Evolutionary conservation across 2,329 filamentous ascomycete species (phyloP).

Genomic region (Botrytis elliptica): DNA sequence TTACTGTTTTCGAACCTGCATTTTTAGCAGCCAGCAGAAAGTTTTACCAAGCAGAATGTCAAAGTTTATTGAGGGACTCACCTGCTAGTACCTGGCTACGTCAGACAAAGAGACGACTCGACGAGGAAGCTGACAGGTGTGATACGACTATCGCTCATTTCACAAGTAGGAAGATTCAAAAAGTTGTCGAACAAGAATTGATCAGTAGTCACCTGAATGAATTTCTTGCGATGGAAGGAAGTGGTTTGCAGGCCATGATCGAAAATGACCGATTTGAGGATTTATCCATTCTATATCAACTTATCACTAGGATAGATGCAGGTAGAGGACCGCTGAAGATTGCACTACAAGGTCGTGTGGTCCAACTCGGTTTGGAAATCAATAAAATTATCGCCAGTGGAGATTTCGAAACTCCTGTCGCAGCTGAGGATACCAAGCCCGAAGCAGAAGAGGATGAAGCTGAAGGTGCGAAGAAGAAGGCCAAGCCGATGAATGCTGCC

Average conservation of each 20-base stretch:
- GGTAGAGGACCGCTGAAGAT: constrained; percentile 69
- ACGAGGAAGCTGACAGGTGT: constrained; percentile 80
- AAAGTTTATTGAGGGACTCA: constrained; percentile 69
- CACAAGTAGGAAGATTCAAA: constrained; percentile 70
- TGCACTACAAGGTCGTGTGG: constrained; percentile 70
- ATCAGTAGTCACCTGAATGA: constrained; percentile 76
- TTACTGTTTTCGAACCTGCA: constrained; percentile 75
- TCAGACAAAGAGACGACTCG: constrained; percentile 69
- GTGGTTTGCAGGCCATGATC: constrained; percentile 84
- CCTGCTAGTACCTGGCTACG: constrained; percentile 82
- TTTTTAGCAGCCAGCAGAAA: constrained; percentile 68
- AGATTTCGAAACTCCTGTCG: constrained; percentile 46
- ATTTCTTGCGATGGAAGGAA: constrained; percentile 80
- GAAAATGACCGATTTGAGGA: constrained; percentile 82
- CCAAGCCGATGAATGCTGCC: constrained; percentile 51
- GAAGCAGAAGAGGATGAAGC: constrained; percentile 41
- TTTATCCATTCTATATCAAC: constrained; percentile 74
- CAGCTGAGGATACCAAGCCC: constrained; percentile 42
- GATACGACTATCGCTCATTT: constrained; percentile 73
- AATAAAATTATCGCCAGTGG: constrained; percentile 65
- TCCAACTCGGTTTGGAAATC: constrained; percentile 78
- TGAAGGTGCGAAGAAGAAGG: constrained; percentile 48
- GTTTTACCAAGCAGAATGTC: constrained; percentile 78
- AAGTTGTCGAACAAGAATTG: constrained; percentile 77
- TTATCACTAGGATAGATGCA: constrained; percentile 74